Evolutionary conservation across 2,329 filamentous ascomycete genomes (phyloP), one percentile per base, ranked within the genome.

Genomic region (Fusarium phyllophilum): DNA sequence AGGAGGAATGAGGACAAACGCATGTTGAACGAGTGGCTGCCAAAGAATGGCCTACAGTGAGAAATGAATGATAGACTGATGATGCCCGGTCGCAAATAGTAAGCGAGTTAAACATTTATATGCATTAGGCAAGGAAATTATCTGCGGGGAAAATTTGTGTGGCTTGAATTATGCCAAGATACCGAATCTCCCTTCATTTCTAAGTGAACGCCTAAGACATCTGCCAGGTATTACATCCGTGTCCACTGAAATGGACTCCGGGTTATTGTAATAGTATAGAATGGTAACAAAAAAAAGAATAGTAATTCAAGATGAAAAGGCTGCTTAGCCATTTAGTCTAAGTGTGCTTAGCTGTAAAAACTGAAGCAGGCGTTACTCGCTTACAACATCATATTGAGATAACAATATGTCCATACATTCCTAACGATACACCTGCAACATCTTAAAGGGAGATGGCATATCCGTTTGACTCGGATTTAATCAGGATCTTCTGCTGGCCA

Each of bases 191-290:
- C 29, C 22, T 18, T n/a, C 46, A 49, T 49, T 49, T 33, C 10
- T 33, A 2, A 9, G 15, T 18, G 8, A 33, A 14, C 22, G 22
- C 22, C 22, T 5, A n/a, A 49, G 22, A 49, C 46, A 49, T 24
- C 29, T 18, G 8, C 22, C 11, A 6, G 29, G 15, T n/a, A 18
- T 18, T 5, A 9, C 22, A 18, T 33, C 22, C 8, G 22, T 3
- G 22, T 33, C 22, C 5, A 7, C 3, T 9, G 22, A 1, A 7
- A 5, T n/a, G 11, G 0, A 5, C 15, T n/a, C 22, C 18, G 6
- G 10, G 11, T 2, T 18, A 10, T 13, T 24, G 8, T 18, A 29
- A 13, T 13, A 18, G 22, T 3, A 13, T 13, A n/a, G 3, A 49
- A 18, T 18, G 8, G 18, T 5, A 9, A 33, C 15, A 3, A 9